These are phyloP conservation scores for Xylaria sp. DNA, from an alignment of 2,329 filamentous ascomycete genomes.

Conservation along the genomic window DNA sequence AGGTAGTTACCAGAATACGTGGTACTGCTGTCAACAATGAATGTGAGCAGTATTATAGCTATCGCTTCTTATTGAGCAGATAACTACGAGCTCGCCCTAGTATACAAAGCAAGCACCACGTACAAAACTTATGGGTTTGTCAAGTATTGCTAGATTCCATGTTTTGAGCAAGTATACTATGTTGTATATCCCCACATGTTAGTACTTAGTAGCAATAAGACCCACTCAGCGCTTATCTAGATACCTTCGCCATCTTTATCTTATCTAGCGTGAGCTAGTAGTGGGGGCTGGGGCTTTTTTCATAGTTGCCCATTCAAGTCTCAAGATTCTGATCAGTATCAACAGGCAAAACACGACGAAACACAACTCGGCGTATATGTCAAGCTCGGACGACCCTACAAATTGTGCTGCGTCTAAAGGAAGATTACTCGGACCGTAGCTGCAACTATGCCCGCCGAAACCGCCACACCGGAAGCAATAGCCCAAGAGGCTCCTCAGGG, in stretches of 20 bases:
- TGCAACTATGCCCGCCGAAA: conserved; percentile 51
- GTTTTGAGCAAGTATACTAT: too few relatives aligned
- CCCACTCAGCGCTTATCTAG: too few relatives aligned
- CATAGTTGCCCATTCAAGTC: neutral
- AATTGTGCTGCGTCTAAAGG: neutral
- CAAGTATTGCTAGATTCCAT: too few relatives aligned
- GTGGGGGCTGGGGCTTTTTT: conserved; percentile 6
- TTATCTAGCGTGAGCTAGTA: conserved; percentile 5
- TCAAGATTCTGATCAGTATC: neutral
- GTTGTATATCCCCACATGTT: too few relatives aligned
- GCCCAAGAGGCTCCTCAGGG: conserved; percentile 55
- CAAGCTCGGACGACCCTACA: neutral
- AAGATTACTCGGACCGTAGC: neutral
- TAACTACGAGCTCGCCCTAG: too few relatives aligned
- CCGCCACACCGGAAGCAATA: conserved; percentile 44
- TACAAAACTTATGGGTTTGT: too few relatives aligned
- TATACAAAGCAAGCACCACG: too few relatives aligned
- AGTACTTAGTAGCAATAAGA: too few relatives aligned
- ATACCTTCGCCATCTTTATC: conserved; percentile 3
- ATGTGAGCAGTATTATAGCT: too few relatives aligned
- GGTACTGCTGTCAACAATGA: too few relatives aligned
- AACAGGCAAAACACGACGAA: neutral
- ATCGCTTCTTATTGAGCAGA: too few relatives aligned
- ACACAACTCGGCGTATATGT: neutral
- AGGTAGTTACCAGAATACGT: too few relatives aligned